Percentiles rank a stretch among this genome's conserved stretches.
Evolutionary conservation across 2,329 filamentous ascomycete species (phyloP).

Genomic region (Fusarium staphyleae): DNA sequence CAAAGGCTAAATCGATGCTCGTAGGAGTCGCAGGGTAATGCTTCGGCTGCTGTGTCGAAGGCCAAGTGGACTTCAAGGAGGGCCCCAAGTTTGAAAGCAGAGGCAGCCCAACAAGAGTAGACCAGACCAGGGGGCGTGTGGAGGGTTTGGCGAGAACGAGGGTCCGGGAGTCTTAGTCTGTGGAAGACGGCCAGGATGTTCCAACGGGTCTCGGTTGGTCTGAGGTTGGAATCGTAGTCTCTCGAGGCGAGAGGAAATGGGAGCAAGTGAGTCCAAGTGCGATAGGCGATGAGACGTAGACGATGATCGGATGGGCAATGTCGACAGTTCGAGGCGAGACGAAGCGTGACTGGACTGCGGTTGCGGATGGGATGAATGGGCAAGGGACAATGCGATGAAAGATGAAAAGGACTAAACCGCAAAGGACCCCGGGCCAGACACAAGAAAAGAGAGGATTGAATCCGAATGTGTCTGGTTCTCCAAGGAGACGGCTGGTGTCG

Average conservation of each 20-base stretch:
- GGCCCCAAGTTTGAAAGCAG: conserved; percentile 27
- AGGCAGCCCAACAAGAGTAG: conserved; percentile 21
- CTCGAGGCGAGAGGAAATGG: conserved; percentile 15
- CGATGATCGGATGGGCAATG: conserved; percentile 18
- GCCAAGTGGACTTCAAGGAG: conserved; percentile 28
- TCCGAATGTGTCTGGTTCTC: conserved; percentile 36
- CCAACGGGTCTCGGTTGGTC: conserved; percentile 24
- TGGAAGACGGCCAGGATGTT: conserved; percentile 32
- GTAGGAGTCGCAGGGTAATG: conserved; percentile 32
- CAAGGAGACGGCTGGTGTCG: conserved; percentile 21
- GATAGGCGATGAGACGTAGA: conserved; percentile 21
- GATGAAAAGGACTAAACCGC: conserved; percentile 16
- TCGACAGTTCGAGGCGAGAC: conserved; percentile 17
- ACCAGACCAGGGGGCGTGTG: conserved; percentile 37
- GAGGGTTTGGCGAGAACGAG: conserved; percentile 42
- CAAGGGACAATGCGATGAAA: conserved; percentile 17
- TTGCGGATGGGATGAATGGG: conserved; percentile 15
- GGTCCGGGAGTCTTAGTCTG: conserved; percentile 28
- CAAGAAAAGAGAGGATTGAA: conserved; percentile 28
- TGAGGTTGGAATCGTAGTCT: conserved; percentile 12
- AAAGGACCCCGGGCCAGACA: conserved; percentile 22
- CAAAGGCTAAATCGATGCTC: conserved; percentile 23
- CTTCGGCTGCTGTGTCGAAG: conserved; percentile 30
- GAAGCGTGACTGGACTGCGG: conserved; percentile 18
- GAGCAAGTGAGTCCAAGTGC: conserved; percentile 23